Evolutionary conservation across 345 rosid genomes (phyloP).

Genomic region (Sisymbrium irio): DNA sequence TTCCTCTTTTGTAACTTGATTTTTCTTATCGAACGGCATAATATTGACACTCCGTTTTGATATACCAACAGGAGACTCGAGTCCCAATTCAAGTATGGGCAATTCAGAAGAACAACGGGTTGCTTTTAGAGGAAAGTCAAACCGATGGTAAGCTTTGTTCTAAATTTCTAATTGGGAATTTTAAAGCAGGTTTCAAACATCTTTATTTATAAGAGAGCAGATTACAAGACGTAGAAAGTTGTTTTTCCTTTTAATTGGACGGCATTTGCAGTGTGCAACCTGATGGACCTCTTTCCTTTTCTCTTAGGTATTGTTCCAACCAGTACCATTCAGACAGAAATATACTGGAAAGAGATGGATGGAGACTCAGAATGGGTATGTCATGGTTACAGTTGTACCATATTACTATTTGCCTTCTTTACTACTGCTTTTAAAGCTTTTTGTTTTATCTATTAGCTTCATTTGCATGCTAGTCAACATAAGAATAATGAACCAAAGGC

Average conservation of each 20-base stretch:
- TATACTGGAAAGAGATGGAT: slow-evolving; percentile 89
- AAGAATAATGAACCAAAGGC: neutral
- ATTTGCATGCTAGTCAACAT: slow-evolving; percentile 11
- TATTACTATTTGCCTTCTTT: neutral
- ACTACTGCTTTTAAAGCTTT: neutral
- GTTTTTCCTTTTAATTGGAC: neutral
- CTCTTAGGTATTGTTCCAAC: slow-evolving; percentile 77
- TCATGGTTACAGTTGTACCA: slow-evolving; percentile 22
- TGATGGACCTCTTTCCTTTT: slow-evolving; percentile 15
- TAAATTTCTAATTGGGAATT: slow-evolving; percentile 10
- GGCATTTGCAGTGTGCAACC: slow-evolving; percentile 10
- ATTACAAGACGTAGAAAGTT: neutral
- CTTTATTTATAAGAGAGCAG: slow-evolving; percentile 9
- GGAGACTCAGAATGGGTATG: slow-evolving; percentile 98
- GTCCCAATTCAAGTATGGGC: slow-evolving; percentile 86
- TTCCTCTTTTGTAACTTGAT: neutral
- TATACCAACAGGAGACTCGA: slow-evolving; percentile 69
- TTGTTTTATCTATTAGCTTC: slow-evolving; percentile 12
- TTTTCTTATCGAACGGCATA: slow-evolving; percentile 2
- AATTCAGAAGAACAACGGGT: slow-evolving; percentile 67
- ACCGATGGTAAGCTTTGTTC: slow-evolving; percentile 54
- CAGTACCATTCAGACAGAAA: slow-evolving; percentile 62
- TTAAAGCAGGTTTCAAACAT: neutral
- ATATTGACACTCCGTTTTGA: slow-evolving; percentile 6
- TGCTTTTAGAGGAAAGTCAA: slow-evolving; percentile 67